Conservation (phyloP, 148 eudicot genomes). For the Silene conica region DNA sequence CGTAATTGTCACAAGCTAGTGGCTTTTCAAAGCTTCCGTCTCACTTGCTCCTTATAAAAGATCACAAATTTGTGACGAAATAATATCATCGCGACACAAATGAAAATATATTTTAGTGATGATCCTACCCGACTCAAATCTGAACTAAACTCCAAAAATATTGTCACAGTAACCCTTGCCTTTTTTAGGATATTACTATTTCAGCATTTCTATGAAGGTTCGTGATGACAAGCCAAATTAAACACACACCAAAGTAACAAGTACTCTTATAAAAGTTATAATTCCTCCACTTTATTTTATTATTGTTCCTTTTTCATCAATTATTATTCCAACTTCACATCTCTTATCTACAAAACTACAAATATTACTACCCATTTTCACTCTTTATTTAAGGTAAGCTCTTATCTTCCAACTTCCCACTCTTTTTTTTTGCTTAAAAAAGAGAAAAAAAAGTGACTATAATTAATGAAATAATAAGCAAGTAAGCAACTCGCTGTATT, state of each 20-base stretch:
- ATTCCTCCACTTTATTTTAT: not conserved
- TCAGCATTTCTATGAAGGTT: slow-evolving; percentile 8
- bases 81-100: too few species aligned
- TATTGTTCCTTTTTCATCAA: not conserved
- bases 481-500: slow-evolving; percentile 5
- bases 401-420: not conserved
- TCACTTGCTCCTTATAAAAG: too few species aligned
- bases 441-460: not conserved
- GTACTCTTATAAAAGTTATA: not conserved
- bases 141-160: too few species aligned
- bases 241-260: not conserved
- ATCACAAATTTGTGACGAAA: too few species aligned
- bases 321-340: not conserved
- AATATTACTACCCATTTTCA: not conserved
- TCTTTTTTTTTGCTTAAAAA: not conserved
- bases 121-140: too few species aligned
- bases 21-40: too few species aligned
- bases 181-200: not conserved
- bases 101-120: too few species aligned
- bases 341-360: slow-evolving; percentile 3
- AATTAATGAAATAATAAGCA: not conserved
- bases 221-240: slow-evolving; percentile 7
- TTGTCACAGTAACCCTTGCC: not conserved
- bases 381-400: slow-evolving; percentile 21
- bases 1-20: too few species aligned